Evolutionary conservation across 768 basidiomycete genomes (phyloP).

Genomic region (Mrakia blollopis): DNA sequence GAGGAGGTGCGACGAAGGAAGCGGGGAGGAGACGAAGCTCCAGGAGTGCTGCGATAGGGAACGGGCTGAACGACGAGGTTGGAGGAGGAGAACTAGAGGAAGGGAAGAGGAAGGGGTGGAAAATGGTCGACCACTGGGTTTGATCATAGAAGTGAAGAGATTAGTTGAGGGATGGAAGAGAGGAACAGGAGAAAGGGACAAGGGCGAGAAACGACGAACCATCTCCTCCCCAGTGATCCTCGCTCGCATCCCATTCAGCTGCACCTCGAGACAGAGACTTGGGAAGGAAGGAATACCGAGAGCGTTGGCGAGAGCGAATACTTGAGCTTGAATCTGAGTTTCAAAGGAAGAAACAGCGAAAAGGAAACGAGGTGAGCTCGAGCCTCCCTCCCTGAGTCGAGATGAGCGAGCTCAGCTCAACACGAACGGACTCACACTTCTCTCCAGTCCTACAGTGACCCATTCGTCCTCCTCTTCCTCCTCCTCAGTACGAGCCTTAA

Average conservation of each 20-base stretch:
- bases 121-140: background rate
- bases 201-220: background rate
- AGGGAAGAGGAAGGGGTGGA: background rate
- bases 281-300: background rate
- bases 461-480: constrained; percentile 9
- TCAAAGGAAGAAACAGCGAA: background rate
- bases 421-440: background rate
- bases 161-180: background rate
- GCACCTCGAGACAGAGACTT: background rate
- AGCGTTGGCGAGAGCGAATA: background rate
- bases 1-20: background rate
- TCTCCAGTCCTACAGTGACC: constrained; percentile 6
- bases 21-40: constrained; percentile 7
- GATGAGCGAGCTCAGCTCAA: background rate
- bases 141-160: background rate
- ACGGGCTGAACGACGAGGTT: background rate
- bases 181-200: background rate
- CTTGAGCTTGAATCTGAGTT: constrained; percentile 3
- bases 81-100: background rate
- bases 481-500: background rate
- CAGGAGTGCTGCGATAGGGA: background rate
- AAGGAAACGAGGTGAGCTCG: background rate
- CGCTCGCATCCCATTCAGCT: background rate
- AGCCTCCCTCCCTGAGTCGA: background rate
- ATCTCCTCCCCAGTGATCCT: constrained; percentile 5